Conservation (phyloP, 2,329 filamentous ascomycete species). For the Akanthomyces uredinophilus region DNA sequence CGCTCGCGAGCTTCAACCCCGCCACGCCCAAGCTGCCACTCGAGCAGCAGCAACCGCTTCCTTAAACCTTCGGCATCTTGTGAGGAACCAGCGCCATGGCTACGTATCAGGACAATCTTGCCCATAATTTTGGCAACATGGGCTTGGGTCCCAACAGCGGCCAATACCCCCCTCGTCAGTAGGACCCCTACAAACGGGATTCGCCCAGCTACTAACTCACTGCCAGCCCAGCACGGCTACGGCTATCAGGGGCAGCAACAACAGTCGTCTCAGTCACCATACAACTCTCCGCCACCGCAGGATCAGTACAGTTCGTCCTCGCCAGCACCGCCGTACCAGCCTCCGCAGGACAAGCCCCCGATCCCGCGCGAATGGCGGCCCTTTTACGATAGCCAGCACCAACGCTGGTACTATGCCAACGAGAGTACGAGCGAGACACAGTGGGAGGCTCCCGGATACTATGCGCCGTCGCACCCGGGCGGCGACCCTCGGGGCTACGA, state of each 20-base stretch:
- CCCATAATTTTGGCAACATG: conserved; percentile 13
- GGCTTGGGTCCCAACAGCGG: conserved; percentile 13
- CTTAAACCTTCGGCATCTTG: neutral
- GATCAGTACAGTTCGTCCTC: conserved; percentile 9
- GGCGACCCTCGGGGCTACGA: conserved; percentile 24
- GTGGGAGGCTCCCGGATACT: conserved; percentile 53
- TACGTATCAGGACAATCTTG: conserved; percentile 11
- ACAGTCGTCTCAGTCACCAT: neutral
- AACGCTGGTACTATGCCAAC: conserved; percentile 63
- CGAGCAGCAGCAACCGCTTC: neutral
- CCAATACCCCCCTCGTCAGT: conserved; percentile 10
- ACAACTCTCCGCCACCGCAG: conserved; percentile 6
- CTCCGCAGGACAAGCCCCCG: conserved; percentile 39
- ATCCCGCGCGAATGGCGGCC: conserved; percentile 57
- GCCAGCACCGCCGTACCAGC: conserved; percentile 26
- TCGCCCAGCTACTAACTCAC: neutral
- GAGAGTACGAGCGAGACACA: conserved; percentile 55
- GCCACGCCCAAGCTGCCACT: neutral
- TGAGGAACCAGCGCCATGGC: neutral
- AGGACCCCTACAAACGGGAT: neutral
- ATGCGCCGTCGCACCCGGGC: conserved; percentile 18
- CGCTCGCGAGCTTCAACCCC: neutral
- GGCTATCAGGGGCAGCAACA: conserved; percentile 5
- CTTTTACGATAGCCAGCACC: conserved; percentile 56
- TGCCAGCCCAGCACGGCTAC: conserved; percentile 11